Conservation (phyloP, 2,329 filamentous ascomycete genomes). For the Aspergillus tanneri region DNA sequence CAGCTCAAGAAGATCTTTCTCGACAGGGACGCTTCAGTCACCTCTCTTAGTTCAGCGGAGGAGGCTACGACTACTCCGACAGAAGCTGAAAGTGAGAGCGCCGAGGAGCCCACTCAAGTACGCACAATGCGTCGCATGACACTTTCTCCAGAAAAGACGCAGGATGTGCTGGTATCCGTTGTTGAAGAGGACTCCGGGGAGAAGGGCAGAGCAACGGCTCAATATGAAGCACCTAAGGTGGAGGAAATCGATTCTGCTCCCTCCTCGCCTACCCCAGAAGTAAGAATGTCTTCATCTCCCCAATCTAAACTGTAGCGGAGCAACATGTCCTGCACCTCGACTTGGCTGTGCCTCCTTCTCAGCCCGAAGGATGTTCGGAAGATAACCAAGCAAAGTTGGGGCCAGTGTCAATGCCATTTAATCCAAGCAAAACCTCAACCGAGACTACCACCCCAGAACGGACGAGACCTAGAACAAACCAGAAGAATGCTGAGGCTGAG, state of each 20-base stretch:
- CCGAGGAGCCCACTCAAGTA: slow-evolving; percentile 32
- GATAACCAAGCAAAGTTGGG: slow-evolving; percentile 8
- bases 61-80: slow-evolving; percentile 54
- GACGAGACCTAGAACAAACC: slow-evolving; percentile 5
- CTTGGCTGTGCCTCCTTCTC: slow-evolving; percentile 49
- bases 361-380: slow-evolving; percentile 24
- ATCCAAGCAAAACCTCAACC: slow-evolving; percentile 10
- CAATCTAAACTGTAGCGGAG: slow-evolving; percentile 37
- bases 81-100: slow-evolving; percentile 32
- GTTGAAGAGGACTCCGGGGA: slow-evolving; percentile 60
- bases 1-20: slow-evolving; percentile 95
- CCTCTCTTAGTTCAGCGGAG: slow-evolving; percentile 69
- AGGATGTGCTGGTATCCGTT: slow-evolving; percentile 63
- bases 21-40: slow-evolving; percentile 76
- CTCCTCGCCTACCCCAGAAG: slow-evolving; percentile 21
- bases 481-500: slow-evolving; percentile 17
- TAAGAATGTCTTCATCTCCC: slow-evolving; percentile 19
- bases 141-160: slow-evolving; percentile 61
- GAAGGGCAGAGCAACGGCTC: slow-evolving; percentile 25
- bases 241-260: slow-evolving; percentile 24
- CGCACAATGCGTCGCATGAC: slow-evolving; percentile 42
- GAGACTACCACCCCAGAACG: slow-evolving; percentile 16
- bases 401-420: slow-evolving; percentile 7
- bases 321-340: slow-evolving; percentile 63
- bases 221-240: slow-evolving; percentile 15